Base-by-base conservation (phyloP, 1,284 basidiomycete species). In the Trametes polyzona region DNA sequence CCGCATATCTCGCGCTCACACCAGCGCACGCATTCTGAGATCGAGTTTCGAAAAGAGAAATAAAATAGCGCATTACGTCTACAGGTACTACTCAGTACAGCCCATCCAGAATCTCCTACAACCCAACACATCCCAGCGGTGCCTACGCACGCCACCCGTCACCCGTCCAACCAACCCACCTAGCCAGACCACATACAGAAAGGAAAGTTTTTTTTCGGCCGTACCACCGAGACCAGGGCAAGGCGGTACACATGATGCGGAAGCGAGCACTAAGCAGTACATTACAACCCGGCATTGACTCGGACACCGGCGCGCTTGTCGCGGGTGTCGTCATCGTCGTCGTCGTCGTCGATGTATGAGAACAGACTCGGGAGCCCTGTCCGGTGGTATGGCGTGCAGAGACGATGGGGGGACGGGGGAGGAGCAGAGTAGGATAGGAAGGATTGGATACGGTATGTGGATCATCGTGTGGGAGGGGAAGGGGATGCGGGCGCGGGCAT, bases 311-410 rank as follows among this genome's bases (percentile, higher is more conserved):
- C n/a, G n/a, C n/a, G n/a, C n/a, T n/a, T n/a, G n/a, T n/a, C n/a
- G n/a, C n/a, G n/a, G n/a, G n/a, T n/a, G n/a, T n/a, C n/a, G n/a
- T n/a, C n/a, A n/a, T n/a, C n/a, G n/a, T n/a, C n/a, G n/a, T n/a
- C n/a, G n/a, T n/a, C n/a, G n/a, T n/a, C n/a, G n/a, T n/a, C n/a
- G n/a, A n/a, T n/a, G 36, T 39, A 39, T n/a, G 10, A 19, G 17
- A 24, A 39, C 11, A n/a, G n/a, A 21, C n/a, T n/a, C n/a, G n/a
- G n/a, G n/a, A n/a, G n/a, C n/a, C n/a, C n/a, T n/a, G 36, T 39
- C 37, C 32, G 19, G 40, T 35, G 49, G 40, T 51, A 51, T 51
- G 52, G 41, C 23, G 46, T 12, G 48, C 27, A 37, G 51, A 29
- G 32, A 26, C 3, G 16, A 39, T 23, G 23, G 32, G 19, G 17